Evolutionary conservation across 306 rosid genomes (phyloP).

Genomic region (Malus fusca): DNA sequence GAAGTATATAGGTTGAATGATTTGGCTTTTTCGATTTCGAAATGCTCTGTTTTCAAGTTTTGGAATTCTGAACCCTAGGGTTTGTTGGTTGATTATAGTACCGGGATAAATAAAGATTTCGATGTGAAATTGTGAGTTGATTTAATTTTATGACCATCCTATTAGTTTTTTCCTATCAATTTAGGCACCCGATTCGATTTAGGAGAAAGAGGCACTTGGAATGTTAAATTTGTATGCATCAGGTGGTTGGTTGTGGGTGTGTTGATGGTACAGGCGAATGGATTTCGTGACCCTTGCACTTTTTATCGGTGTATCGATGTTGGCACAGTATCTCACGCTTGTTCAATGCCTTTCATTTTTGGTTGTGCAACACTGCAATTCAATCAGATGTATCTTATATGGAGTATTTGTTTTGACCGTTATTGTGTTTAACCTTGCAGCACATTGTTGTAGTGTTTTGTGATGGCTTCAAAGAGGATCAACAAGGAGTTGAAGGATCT

Average conservation of each 20-base stretch:
- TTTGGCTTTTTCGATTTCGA: not conserved
- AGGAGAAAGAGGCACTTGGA: not conserved
- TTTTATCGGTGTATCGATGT: not conserved
- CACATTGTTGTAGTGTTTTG: not conserved
- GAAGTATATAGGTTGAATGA: not conserved
- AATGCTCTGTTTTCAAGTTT: not conserved
- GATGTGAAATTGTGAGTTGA: not conserved
- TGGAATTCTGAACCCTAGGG: not conserved
- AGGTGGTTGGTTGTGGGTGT: not conserved
- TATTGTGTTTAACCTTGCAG: not conserved
- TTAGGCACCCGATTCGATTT: not conserved
- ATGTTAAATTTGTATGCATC: not conserved
- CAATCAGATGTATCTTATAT: not conserved
- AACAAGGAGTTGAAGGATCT: constrained; percentile 49
- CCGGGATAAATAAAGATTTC: not conserved
- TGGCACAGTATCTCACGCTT: not conserved
- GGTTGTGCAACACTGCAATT: not conserved
- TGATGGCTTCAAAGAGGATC: constrained; percentile 43
- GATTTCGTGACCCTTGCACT: not conserved
- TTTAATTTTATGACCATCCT: not conserved
- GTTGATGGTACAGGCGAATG: not conserved
- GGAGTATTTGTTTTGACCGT: not conserved
- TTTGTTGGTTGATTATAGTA: not conserved
- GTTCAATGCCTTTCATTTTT: not conserved
- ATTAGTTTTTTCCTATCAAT: not conserved